Base-by-base conservation (phyloP, 2,329 filamentous ascomycete genomes). In the Aciculosporium take region DNA sequence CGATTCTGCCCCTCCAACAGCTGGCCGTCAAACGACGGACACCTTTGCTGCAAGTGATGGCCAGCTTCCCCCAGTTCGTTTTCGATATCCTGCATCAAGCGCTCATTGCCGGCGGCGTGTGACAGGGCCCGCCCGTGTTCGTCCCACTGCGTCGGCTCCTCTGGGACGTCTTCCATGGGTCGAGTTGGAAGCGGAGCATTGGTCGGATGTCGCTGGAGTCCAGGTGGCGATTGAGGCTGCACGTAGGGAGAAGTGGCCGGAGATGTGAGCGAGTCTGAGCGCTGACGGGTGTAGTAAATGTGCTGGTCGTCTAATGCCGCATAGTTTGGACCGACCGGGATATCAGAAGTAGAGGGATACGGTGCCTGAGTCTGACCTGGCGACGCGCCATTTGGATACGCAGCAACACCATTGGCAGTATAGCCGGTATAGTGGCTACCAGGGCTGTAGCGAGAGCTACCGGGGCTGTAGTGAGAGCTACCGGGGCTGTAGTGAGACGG, bases 101-200 rank as follows among this genome's bases (percentile, higher is more conserved):
- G 68, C 30, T 60, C 55, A 34, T 37, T 48, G 25, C 54, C 51
- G 13, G 63, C 53, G 31, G 60, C 54, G 9, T 57, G 53, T 8
- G 43, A 39, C 10, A 48, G 24, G 4, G 49, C 48, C 9, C 50
- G 50, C n/a, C 57, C 59, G 49, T 63, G 62, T 2, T 61, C 54
- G n/a, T 52, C 55, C 56, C 66, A 68, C 29, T 60, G 57, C 2
- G 55, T 55, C 33, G 64, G 60, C 32, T 66, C 62, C 43, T 71
- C 67, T 3, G 60, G 56, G 29, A 66, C 46, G 36, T 63, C 59
- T 8, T 67, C 66, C 48, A 65, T 61, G 34, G 67, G 73, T 35
- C 69, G 66, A 44, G 61, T 74, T n/a, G 74, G 71, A 36, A 79
- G 58, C 32, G 75, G 69, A 42, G 75, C 67, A 55, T 77, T 70